Conservation (phyloP, 306 rosid species). For the Hippophae tibetana region DNA sequence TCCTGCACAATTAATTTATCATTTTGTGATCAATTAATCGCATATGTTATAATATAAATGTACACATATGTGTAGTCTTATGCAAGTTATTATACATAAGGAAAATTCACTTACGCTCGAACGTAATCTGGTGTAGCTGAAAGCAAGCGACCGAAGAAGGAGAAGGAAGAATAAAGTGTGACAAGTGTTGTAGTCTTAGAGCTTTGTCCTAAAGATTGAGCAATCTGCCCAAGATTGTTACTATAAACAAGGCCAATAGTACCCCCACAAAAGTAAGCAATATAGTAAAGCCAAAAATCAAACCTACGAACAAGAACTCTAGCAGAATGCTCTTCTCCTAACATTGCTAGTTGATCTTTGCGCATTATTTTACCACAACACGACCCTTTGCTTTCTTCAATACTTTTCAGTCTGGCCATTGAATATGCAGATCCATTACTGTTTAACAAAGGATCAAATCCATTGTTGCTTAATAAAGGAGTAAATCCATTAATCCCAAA, state of each 20-base stretch:
- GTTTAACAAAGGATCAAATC: no score
- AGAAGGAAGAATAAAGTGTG: slow-evolving; percentile 77
- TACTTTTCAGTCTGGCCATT: slow-evolving; percentile 10
- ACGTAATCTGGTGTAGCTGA: slow-evolving; percentile 90
- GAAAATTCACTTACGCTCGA: slow-evolving; percentile 44
- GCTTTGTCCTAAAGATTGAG: slow-evolving; percentile 65
- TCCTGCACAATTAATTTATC: slow-evolving; percentile 34
- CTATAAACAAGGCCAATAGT: slow-evolving; percentile 95
- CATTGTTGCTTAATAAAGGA: slow-evolving; percentile 10
- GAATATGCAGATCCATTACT: slow-evolving; percentile 11
- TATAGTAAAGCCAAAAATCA: slow-evolving; percentile 87
- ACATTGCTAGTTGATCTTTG: slow-evolving; percentile 54
- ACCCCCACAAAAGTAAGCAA: slow-evolving; percentile 85
- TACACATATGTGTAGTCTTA: no score
- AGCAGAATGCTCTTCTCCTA: slow-evolving; percentile 83
- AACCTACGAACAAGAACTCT: slow-evolving; percentile 35
- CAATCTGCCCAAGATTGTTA: slow-evolving; percentile 91
- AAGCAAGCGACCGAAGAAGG: slow-evolving; percentile 93
- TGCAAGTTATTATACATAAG: not conserved
- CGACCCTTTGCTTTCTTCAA: slow-evolving; percentile 5
- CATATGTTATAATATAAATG: not conserved
- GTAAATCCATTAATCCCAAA: slow-evolving; percentile 22
- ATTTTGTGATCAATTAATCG: no score
- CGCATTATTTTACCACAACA: slow-evolving; percentile 34
- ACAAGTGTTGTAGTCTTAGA: slow-evolving; percentile 51